Percentiles rank a stretch among this genome's conserved stretches.
phyloP scores from a whole-genome alignment of 345 rosid species.

The Anacardium occidentale region DNA sequence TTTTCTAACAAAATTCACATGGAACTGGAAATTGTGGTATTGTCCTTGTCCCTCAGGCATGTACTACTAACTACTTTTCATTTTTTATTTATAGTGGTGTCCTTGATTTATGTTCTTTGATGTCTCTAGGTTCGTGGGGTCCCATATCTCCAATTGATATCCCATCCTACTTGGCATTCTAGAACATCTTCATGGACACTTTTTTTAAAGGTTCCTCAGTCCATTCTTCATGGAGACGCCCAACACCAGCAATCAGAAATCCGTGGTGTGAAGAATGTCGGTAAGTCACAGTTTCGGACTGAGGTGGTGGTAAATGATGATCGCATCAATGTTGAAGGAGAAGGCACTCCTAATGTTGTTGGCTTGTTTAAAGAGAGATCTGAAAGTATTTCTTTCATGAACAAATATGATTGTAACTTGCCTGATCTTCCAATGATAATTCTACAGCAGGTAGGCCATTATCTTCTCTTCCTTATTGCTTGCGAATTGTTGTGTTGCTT shows the following conservation, averaged over 20 bases:
- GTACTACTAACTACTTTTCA: background rate
- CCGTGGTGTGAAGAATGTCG: constrained; percentile 39
- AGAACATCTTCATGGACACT: constrained; percentile 92
- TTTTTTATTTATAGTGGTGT: constrained; percentile 12
- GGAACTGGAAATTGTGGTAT: constrained; percentile 83
- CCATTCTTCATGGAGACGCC: constrained; percentile 53
- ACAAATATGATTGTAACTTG: constrained; percentile 79
- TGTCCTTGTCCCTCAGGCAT: constrained; percentile 22
- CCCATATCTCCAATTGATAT: constrained; percentile 78
- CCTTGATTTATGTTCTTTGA: constrained; percentile 3
- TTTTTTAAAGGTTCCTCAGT: constrained; percentile 72
- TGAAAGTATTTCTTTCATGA: constrained; percentile 56
- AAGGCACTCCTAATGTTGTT: constrained; percentile 84
- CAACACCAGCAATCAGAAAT: constrained; percentile 36
- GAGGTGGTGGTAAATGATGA: constrained; percentile 77
- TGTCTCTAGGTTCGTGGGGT: constrained; percentile 63
- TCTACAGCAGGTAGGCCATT: constrained; percentile 75
- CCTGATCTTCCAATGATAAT: constrained; percentile 73
- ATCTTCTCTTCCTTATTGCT: background rate
- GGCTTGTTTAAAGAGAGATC: constrained; percentile 67
- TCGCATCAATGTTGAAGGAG: constrained; percentile 72
- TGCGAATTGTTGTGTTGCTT: background rate
- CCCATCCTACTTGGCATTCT: constrained; percentile 95
- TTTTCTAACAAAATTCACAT: constrained; percentile 67
- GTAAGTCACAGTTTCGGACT: constrained; percentile 76